Evolutionary conservation across 495 filamentous ascomycete species (phyloP).

Genomic region (Neurospora tetrasperma): DNA sequence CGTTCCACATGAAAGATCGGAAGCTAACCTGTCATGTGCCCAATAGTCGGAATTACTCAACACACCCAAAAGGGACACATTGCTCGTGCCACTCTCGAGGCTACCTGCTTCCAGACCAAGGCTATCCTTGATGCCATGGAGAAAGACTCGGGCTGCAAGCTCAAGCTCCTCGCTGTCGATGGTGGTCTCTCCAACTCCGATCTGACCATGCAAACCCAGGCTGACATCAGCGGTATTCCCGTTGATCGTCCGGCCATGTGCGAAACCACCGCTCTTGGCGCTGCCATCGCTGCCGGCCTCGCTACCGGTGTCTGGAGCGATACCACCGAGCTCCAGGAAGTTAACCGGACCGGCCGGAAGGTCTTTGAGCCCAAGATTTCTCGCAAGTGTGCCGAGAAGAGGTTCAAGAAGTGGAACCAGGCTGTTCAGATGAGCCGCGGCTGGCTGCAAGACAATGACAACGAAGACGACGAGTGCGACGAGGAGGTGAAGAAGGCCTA

Average conservation of each 20-base stretch:
- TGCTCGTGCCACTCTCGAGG: conserved; percentile 87
- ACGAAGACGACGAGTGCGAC: not conserved
- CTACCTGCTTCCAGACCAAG: conserved; percentile 90
- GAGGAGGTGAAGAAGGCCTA: not conserved
- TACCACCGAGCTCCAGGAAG: conserved; percentile 65
- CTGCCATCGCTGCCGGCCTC: conserved; percentile 89
- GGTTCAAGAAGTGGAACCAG: conserved; percentile 75
- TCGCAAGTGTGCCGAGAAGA: conserved; percentile 45
- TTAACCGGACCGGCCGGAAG: conserved; percentile 65
- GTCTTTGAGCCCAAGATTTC: conserved; percentile 62
- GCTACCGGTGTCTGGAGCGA: conserved; percentile 74
- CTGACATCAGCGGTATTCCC: conserved; percentile 79
- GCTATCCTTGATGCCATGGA: conserved; percentile 95
- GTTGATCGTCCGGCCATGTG: conserved; percentile 85
- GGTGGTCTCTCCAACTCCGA: conserved; percentile 92
- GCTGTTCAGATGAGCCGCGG: conserved; percentile 87
- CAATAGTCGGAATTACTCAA: conserved; percentile 74
- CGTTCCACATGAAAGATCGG: conserved; percentile 4
- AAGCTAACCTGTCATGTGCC: not conserved
- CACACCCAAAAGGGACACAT: conserved; percentile 86
- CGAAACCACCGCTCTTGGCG: conserved; percentile 85
- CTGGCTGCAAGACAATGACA: conserved; percentile 45
- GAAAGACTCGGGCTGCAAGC: conserved; percentile 70
- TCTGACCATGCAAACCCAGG: conserved; percentile 94
- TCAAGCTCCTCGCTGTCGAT: conserved; percentile 75